Evolutionary conservation across 805 yeast species (phyloP).

Genomic region (Wickerhamiella australiensis): DNA sequence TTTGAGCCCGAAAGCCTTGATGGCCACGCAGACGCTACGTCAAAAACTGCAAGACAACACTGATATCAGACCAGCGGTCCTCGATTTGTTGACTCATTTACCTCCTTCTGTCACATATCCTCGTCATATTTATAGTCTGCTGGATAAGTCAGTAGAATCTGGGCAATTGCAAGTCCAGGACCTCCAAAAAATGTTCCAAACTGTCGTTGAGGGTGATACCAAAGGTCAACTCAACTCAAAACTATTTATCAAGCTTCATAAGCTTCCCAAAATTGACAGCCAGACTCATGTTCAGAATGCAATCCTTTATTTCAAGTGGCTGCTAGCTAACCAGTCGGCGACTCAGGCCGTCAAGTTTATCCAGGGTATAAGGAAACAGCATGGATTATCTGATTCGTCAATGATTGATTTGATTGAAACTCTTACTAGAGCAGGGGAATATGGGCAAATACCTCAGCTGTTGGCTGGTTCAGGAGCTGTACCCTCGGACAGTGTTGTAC

Average conservation of each 20-base stretch:
- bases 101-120: conserved; percentile 13
- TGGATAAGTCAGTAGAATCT: conserved; percentile 15
- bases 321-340: conserved; percentile 17
- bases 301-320: conserved; percentile 17
- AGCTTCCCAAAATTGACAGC: conserved; percentile 12
- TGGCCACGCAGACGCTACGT: conserved; percentile 8
- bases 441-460: neutral
- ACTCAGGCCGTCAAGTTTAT: conserved; percentile 20
- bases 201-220: conserved; percentile 11
- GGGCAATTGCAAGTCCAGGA: conserved; percentile 6
- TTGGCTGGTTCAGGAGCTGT: neutral
- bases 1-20: conserved; percentile 3
- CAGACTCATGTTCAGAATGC: conserved; percentile 20
- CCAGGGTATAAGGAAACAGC: conserved; percentile 15
- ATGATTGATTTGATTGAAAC: conserved; percentile 12
- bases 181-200: conserved; percentile 15
- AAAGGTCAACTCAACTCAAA: conserved; percentile 17
- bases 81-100: conserved; percentile 11
- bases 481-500: neutral
- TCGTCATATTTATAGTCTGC: conserved; percentile 15
- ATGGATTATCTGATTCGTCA: conserved; percentile 9
- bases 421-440: neutral
- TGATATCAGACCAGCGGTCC: neutral
- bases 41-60: neutral
- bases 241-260: conserved; percentile 20